Conservation (phyloP, 176 grass and related monocot species). For the Carex littledalei region DNA sequence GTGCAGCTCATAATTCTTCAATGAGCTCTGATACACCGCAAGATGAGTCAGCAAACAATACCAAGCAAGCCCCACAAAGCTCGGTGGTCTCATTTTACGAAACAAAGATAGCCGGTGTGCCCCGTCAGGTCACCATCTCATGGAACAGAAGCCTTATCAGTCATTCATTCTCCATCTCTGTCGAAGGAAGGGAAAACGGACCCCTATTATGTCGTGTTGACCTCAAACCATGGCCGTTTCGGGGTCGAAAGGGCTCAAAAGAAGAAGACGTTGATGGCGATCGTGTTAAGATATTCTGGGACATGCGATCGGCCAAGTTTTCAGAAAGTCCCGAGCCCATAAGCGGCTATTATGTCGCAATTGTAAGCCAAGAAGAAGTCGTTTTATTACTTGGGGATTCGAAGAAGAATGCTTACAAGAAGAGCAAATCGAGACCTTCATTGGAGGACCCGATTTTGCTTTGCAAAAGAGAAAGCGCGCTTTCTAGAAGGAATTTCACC, state of each 20-base stretch:
- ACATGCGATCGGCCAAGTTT: constrained; percentile 84
- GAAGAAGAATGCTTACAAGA: constrained; percentile 90
- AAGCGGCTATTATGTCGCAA: constrained; percentile 53
- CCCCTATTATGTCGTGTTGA: constrained; percentile 65
- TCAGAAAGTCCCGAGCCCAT: constrained; percentile 49
- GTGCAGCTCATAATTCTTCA: background rate
- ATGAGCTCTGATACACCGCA: background rate
- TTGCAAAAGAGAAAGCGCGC: constrained; percentile 56
- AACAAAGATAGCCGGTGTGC: constrained; percentile 42
- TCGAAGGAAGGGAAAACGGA: constrained; percentile 31
- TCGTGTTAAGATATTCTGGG: constrained; percentile 70
- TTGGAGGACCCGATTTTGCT: constrained; percentile 61
- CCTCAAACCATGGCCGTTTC: constrained; percentile 93
- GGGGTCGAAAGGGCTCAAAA: constrained; percentile 84
- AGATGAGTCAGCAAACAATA: constrained; percentile 36
- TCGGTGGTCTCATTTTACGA: constrained; percentile 56
- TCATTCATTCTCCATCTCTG: constrained; percentile 85
- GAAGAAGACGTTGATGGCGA: constrained; percentile 49
- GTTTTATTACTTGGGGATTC: constrained; percentile 59
- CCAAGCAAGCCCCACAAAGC: constrained; percentile 50
- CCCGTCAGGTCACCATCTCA: constrained; percentile 43
- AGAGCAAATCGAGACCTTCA: constrained; percentile 57
- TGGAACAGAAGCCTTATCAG: constrained; percentile 89
- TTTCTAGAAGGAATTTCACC: constrained; percentile 47
- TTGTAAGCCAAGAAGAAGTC: constrained; percentile 65